phyloP scores from a whole-genome alignment of 768 basidiomycete genomes.

The Mycena indigotica region DNA sequence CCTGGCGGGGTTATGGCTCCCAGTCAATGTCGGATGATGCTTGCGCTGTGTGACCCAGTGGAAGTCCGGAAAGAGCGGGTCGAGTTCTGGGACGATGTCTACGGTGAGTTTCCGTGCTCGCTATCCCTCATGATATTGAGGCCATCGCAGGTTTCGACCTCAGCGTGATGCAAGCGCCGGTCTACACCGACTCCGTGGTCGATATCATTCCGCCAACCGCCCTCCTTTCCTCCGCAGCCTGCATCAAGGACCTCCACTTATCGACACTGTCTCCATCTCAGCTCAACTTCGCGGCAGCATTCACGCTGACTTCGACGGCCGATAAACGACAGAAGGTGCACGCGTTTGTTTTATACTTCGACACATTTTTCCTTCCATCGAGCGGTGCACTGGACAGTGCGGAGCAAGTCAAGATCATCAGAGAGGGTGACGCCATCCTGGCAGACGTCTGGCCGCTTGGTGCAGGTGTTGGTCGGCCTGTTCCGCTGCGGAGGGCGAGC shows the following conservation, averaged over 20 bases:
- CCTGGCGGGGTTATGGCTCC: constrained; percentile 87
- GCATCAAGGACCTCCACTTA: constrained; percentile 82
- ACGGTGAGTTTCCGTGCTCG: constrained; percentile 59
- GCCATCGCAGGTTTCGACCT: constrained; percentile 76
- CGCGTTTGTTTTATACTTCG: constrained; percentile 90
- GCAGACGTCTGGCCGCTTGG: constrained; percentile 83
- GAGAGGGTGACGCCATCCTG: constrained; percentile 61
- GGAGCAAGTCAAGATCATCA: constrained; percentile 52
- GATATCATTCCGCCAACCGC: constrained; percentile 74
- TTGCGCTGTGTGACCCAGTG: constrained; percentile 78
- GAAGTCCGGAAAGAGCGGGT: constrained; percentile 81
- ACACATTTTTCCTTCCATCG: constrained; percentile 88
- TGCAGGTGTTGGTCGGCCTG: constrained; percentile 47
- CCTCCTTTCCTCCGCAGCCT: constrained; percentile 61
- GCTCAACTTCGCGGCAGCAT: constrained; percentile 79
- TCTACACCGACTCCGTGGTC: constrained; percentile 81
- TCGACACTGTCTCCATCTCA: constrained; percentile 63
- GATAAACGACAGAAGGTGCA: constrained; percentile 66
- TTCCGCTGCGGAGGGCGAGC: constrained; percentile 62
- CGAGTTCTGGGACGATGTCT: constrained; percentile 88
- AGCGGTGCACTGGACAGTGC: constrained; percentile 44
- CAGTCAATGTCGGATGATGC: constrained; percentile 82
- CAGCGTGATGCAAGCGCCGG: constrained; percentile 72
- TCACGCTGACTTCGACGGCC: constrained; percentile 69
- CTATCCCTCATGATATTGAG: neutral